Evolutionary conservation across 805 yeast genomes (phyloP), one percentile per base, ranked within the genome.

Genomic region (Crinitomyces ghanaensis): DNA sequence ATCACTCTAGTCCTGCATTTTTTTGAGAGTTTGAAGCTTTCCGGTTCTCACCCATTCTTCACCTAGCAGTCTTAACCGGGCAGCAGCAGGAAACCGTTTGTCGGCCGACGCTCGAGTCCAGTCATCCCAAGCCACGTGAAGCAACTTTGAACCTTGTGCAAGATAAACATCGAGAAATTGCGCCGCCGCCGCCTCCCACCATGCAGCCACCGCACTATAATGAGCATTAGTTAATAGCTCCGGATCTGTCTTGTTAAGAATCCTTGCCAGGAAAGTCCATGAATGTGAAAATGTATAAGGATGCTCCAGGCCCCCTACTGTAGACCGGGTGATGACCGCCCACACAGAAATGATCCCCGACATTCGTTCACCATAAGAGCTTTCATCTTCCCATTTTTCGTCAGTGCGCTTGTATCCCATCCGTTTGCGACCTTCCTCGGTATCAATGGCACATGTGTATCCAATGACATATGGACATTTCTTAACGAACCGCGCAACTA

Each of bases 391-490:
- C 58, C 60, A 59, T 17, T 40, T 45, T 7, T 49, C 61, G 23
- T 60, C 71, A 11, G 51, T 49, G 28, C 80, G 60, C 43, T 74
- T 76, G 84, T 91, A 88, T 2, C 95, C 98, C 96, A 88, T 85
- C 31, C 77, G 63, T 11, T 55, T 37, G 36, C 95, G 64, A 3
- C 95, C 96, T 43, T 77, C 78, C 42, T 76, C 94, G 0, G 95
- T 79, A 35, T 77, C 83, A 19, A 80, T 71, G 2, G 68, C 37
- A 48, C 93, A 77, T 1, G 80, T 65, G 53, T 67, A 88, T 0
- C 98, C 98, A 29, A 91, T 74, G 13, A 86, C 69, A 39, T 69
- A 70, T 1, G 97, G 96, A 50, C 97, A 91, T 48, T 85, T 84
- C 54, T 88, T 88, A 21, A 84, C 81, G 50, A 86, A 71, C 42